phyloP scores from a whole-genome alignment of 2,329 filamentous ascomycete genomes.

The Fusarium proliferatum region DNA sequence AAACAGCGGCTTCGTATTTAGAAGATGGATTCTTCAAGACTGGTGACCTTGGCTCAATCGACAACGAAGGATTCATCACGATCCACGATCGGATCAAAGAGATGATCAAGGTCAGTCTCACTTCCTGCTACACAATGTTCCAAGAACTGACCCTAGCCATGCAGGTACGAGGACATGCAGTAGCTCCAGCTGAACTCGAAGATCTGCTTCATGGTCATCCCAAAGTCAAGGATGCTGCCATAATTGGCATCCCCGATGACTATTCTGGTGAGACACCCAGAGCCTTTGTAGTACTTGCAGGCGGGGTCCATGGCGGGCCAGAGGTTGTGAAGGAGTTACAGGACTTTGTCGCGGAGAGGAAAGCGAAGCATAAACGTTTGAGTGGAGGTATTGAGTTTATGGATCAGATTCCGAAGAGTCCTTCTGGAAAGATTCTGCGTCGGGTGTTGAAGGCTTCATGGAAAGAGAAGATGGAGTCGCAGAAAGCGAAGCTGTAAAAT shows the following conservation, averaged over 20 bases:
- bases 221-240: background rate
- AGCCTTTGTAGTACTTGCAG: background rate
- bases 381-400: background rate
- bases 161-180: background rate
- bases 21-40: background rate
- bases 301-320: fast-evolving
- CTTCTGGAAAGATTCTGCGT: background rate
- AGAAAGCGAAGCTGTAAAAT: background rate
- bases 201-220: background rate
- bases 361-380: background rate
- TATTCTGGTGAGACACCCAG: background rate
- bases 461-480: background rate
- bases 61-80: background rate
- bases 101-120: background rate
- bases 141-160: fast-evolving
- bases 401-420: background rate
- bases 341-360: background rate
- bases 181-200: background rate
- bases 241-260: background rate
- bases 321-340: background rate
- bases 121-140: background rate
- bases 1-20: background rate
- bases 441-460: background rate
- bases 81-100: background rate
- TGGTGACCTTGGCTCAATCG: background rate